Conservation (phyloP, 2,329 filamentous ascomycete genomes). For the Remersonia thermophila region DNA sequence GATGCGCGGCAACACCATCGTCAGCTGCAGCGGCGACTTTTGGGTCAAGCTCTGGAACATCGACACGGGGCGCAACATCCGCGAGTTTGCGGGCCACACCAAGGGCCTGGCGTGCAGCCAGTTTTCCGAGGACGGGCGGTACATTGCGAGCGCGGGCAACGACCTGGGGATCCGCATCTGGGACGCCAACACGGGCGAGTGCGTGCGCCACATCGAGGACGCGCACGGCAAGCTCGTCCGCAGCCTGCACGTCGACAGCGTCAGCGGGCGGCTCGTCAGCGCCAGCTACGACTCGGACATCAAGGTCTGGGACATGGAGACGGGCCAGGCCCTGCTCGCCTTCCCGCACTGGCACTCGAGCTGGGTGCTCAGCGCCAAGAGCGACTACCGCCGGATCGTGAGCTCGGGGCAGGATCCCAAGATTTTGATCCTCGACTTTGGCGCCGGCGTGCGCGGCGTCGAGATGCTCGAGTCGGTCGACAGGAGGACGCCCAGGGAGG, state of each 20-base stretch:
- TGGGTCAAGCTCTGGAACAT: conserved; percentile 93
- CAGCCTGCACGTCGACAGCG: conserved; percentile 78
- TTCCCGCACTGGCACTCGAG: conserved; percentile 93
- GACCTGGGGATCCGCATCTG: conserved; percentile 94
- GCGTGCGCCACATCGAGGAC: conserved; percentile 64
- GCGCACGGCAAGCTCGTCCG: conserved; percentile 81
- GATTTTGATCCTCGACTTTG: conserved; percentile 91
- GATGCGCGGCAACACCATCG: conserved; percentile 81
- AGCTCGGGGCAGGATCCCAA: conserved; percentile 90
- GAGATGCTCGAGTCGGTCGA: conserved; percentile 36
- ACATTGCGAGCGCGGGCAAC: conserved; percentile 87
- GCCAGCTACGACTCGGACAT: conserved; percentile 93
- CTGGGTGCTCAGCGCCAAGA: conserved; percentile 94
- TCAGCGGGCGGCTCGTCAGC: conserved; percentile 75
- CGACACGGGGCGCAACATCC: conserved; percentile 73
- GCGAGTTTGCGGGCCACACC: conserved; percentile 81
- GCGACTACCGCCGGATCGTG: conserved; percentile 87
- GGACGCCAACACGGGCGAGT: conserved; percentile 80
- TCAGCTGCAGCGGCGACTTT: conserved; percentile 89
- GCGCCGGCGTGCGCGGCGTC: conserved; percentile 44
- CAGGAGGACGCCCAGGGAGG: background rate
- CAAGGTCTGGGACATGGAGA: conserved; percentile 82
- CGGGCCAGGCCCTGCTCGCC: conserved; percentile 64
- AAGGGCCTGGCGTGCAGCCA: conserved; percentile 92
- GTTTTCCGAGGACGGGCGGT: conserved; percentile 89